Evolutionary conservation across 345 rosid species (phyloP), one percentile per base, ranked within the genome.

Genomic region (Clarkia xantiana): DNA sequence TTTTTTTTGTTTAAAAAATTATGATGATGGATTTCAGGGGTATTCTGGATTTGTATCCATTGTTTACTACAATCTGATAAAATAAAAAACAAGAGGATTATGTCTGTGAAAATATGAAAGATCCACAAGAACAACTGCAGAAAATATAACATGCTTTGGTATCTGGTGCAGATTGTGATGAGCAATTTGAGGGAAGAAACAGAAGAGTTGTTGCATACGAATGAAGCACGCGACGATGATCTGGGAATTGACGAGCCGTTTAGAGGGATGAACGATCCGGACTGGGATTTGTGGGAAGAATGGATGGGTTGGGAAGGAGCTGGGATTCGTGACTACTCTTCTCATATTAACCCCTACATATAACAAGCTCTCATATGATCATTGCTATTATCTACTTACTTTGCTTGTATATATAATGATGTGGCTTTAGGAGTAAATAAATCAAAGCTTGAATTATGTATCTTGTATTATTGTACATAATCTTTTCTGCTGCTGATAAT

Each of bases 231-330:
- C 69, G 36, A 50, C 10, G 77, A 71, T 9, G 63, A 59, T 61
- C 55, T 61, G 45, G 79, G 67, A 10, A 42, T 18, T 0, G 76
- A 78, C 2, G 94, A 83, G 44, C 65, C 76, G 14, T 59, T 74
- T 54, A 61, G 70, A 18, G 94, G 81, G 62, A 76, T 79, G 86
- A 40, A 74, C 40, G 88, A 84, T 52, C 72, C 76, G 11, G 88
- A 81, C 18, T 79, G 76, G 63, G 95, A 85, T 45, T 25, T 84
- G 67, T 85, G 97, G 97, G 97, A 90, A 5, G 97, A 86, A 57
- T 90, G 97, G 95, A 90, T 90, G 97, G 95, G 97, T 11, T 90
- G 95, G 91, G 97, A 90, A 66, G 97, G 97, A 34, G 97, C 90
- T 52, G 95, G 95, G 14, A 82, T 82, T 22, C 59, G 88, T 0